Conservation (phyloP, 768 basidiomycete genomes). For the Clavulina sp. region DNA sequence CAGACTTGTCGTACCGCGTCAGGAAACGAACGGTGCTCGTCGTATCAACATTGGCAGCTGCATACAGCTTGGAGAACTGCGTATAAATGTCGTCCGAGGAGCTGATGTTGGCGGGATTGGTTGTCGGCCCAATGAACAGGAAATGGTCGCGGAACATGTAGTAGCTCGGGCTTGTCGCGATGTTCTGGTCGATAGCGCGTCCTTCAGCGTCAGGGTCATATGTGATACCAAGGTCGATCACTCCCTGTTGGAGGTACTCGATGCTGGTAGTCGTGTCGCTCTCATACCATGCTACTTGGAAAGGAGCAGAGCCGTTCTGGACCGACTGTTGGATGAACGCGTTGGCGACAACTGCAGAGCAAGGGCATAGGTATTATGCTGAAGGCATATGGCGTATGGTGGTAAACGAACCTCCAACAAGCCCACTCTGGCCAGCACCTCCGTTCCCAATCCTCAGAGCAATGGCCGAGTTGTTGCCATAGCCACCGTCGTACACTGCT, state of each 20-base stretch:
- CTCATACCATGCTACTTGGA: slow-evolving; percentile 42
- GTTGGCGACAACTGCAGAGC: no score
- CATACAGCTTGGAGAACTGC: slow-evolving; percentile 33
- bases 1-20: slow-evolving; percentile 39
- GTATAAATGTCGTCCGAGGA: slow-evolving; percentile 20
- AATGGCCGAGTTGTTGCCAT: no score
- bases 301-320: slow-evolving; percentile 12
- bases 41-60: slow-evolving; percentile 27
- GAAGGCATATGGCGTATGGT: no score
- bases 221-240: slow-evolving; percentile 33
- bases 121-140: slow-evolving; percentile 29
- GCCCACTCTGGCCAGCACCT: no score
- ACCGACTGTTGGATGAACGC: slow-evolving; percentile 28
- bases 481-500: no score
- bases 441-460: no score
- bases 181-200: neutral
- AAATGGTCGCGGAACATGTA: slow-evolving; percentile 29
- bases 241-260: slow-evolving; percentile 23
- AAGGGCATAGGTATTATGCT: no score
- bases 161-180: neutral
- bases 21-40: slow-evolving; percentile 37
- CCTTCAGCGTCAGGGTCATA: slow-evolving; percentile 36
- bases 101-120: slow-evolving; percentile 28
- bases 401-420: no score
- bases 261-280: slow-evolving; percentile 39